Evolutionary conservation across 495 filamentous ascomycete species (phyloP).

Genomic region (Tuber borchii): DNA sequence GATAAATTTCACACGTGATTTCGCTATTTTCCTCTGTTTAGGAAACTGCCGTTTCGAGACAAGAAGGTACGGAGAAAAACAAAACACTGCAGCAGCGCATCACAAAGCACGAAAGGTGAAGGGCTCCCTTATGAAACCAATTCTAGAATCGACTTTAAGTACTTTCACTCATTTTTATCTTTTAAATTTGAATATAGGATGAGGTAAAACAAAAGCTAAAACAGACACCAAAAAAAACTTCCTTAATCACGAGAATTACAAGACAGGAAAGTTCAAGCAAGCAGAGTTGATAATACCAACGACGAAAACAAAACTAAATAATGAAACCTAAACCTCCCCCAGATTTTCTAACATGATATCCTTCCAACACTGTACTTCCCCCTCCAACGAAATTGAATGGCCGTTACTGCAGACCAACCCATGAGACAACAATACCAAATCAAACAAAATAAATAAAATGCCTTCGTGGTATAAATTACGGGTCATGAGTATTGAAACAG

Average conservation of each 20-base stretch:
- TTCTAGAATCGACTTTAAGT: not conserved
- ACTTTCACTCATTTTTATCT: not conserved
- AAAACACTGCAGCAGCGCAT: not conserved
- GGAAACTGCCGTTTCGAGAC: not conserved
- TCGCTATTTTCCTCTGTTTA: not conserved
- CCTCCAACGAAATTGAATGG: not conserved
- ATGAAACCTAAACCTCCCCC: slow-evolving; percentile 7
- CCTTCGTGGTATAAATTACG: slow-evolving; percentile 9
- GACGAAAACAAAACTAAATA: not conserved
- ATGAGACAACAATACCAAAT: slow-evolving; percentile 19
- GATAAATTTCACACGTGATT: not conserved
- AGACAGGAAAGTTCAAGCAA: not conserved
- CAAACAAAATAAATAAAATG: slow-evolving; percentile 20
- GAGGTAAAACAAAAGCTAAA: not conserved
- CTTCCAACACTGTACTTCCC: not conserved
- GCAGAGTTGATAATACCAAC: not conserved
- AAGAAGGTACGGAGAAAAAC: not conserved
- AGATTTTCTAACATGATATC: not conserved
- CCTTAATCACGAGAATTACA: not conserved
- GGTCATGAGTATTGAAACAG: slow-evolving; percentile 7
- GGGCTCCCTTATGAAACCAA: too few relatives aligned
- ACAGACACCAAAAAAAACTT: not conserved
- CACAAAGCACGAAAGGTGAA: not conserved
- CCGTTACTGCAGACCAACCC: slow-evolving; percentile 14
- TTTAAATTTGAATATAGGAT: not conserved